Evolutionary conservation across 306 rosid species (phyloP), one percentile per base, ranked within the genome.

Genomic region (Rosa lucieae): DNA sequence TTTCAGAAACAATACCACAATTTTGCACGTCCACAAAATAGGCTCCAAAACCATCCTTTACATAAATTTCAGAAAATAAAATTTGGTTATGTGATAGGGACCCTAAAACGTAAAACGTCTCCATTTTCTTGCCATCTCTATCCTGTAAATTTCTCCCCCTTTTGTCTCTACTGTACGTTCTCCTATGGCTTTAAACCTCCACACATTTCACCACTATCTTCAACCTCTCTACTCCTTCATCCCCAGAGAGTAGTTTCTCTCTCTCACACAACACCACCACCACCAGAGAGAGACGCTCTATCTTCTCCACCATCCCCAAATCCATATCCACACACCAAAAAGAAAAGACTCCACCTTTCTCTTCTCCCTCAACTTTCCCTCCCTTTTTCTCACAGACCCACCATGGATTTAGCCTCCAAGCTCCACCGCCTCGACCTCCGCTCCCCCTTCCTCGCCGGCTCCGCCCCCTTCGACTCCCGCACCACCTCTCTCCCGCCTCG

Each of bases 361-460:
- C 39, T 46, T 46, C 71, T 20, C 11, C 8, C 32, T 29, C 32
- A 29, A 29, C 32, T 29, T 29, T 29, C 32, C 32, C 37, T 32
- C 37, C 37, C 37, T 32, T 32, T 32, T 32, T 32, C 21, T 48
- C 17, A 12, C 52, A 56, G 23, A 5, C 78, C 79, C 23, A 75
- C 23, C 77, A 90, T 92, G 99, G 99, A 88, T 43, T 86, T 92
- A 18, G 70, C 89, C 5, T 70, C 89, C 6, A 94, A 89, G 85
- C 89, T 95, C 78, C 92, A 89, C 46, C 90, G 85, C 77, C 86
- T 91, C 20, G 89, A 89, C 81, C 93, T 94, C 79, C 84, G 88
- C 84, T 82, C 92, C 3, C 68, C 74, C 81, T 91, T 89, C 82
- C 83, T 91, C 82, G 63, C 85, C 76, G 97, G 90, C 44, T 72